These are phyloP conservation scores for Pseudocohnilembus persalinus DNA, from an alignment of 169 alveolate species.

Conservation along the genomic window DNA sequence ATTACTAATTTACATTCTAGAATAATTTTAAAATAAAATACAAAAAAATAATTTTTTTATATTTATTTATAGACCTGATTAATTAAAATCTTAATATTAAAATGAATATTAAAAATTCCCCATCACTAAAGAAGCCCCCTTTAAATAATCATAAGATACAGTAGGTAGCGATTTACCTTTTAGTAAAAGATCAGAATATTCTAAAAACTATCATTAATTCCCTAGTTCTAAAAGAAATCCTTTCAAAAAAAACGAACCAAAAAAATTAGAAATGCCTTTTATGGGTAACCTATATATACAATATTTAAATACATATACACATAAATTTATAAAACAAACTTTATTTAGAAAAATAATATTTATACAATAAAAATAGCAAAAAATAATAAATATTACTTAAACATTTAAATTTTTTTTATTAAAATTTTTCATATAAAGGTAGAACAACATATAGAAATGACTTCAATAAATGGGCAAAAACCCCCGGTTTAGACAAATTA, in stretches of 20 bases:
- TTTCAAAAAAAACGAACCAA: not conserved
- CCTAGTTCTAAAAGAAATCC: not conserved
- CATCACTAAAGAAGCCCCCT: not conserved
- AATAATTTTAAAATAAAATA: too few relatives aligned
- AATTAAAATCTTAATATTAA: not conserved
- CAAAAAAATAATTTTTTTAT: not conserved
- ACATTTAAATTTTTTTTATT: too few relatives aligned
- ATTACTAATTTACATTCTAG: not conserved
- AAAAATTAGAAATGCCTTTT: not conserved
- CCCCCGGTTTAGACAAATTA: not conserved
- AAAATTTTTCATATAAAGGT: not conserved
- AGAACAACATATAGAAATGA: not conserved
- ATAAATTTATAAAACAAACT: too few relatives aligned
- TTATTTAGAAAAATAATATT: too few relatives aligned
- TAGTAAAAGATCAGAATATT: not conserved
- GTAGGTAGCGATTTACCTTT: not conserved
- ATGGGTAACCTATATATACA: not conserved
- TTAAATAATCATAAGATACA: not conserved
- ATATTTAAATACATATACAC: not conserved
- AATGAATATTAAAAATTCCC: not conserved
- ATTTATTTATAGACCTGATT: not conserved
- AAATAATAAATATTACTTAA: too few relatives aligned
- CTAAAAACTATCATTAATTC: not conserved
- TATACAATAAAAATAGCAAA: too few relatives aligned
- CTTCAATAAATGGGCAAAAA: not conserved